Percentiles rank a stretch among this genome's conserved stretches.
phyloP scores from a whole-genome alignment of 306 rosid genomes.

The Cucumis sativus region Cucumber_9930_V3 NC_026656.2:16373001-16373500 shows the following conservation, averaged over 20 bases:
- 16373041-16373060: constrained; percentile 48
- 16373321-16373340: too few species aligned
- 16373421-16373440: too few species aligned
- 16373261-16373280: background rate
- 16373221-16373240: background rate
- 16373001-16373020: constrained; percentile 62
- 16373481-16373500: too few species aligned
- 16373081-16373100: constrained; percentile 53
- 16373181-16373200: background rate
- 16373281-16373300: too few species aligned
- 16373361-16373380: too few species aligned
- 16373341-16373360: too few species aligned
- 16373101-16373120: constrained; percentile 1
- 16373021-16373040: constrained; percentile 88
- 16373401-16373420: too few species aligned
- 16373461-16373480: too few species aligned
- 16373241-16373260: background rate
- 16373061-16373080: constrained; percentile 74
- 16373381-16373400: too few species aligned
- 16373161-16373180: background rate
- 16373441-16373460: too few species aligned
- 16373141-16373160: background rate
- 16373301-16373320: too few species aligned
- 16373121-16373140: background rate
- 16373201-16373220: background rate